Percentiles rank a stretch among this genome's conserved stretches.
phyloP scores from a whole-genome alignment of 352 stramenopile genomes.

The Globisporangium abappressorium region DNA sequence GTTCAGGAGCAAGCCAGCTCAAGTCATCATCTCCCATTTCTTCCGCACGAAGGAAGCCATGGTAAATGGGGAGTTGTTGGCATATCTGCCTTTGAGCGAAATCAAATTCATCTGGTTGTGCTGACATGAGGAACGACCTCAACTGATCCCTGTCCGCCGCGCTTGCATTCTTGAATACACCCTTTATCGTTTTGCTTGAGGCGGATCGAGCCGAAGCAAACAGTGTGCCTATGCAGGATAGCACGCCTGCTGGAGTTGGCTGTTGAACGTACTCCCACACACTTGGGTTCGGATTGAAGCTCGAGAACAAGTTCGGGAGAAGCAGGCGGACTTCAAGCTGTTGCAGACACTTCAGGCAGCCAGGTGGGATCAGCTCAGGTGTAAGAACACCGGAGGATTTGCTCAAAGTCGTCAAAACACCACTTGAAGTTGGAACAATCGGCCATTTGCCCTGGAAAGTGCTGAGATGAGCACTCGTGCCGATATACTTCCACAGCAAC shows the following conservation, averaged over 20 bases:
- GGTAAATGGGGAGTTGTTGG: constrained; percentile 49
- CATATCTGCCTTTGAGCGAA: constrained; percentile 31
- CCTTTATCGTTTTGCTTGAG: constrained; percentile 15
- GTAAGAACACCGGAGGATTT: constrained; percentile 44
- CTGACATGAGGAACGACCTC: constrained; percentile 41
- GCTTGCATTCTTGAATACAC: constrained; percentile 21
- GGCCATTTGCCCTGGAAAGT: constrained; percentile 63
- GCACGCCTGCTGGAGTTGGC: constrained; percentile 48
- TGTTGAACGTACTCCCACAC: constrained; percentile 79
- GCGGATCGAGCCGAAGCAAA: not conserved
- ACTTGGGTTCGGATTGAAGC: constrained; percentile 45
- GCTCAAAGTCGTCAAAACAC: constrained; percentile 38
- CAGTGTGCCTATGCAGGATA: constrained; percentile 38
- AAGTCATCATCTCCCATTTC: constrained; percentile 20
- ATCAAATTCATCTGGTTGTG: constrained; percentile 34
- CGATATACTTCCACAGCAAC: constrained; percentile 59
- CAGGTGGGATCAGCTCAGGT: constrained; percentile 46
- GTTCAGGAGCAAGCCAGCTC: constrained; percentile 20
- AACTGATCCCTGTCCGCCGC: constrained; percentile 38
- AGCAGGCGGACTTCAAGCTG: constrained; percentile 54
- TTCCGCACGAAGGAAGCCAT: constrained; percentile 25
- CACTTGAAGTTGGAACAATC: constrained; percentile 55
- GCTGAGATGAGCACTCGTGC: constrained; percentile 35
- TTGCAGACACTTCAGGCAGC: constrained; percentile 38
- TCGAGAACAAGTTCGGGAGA: constrained; percentile 49